Base-by-base conservation (phyloP, 441 rosid species). In the Theobroma grandiflorum region DNA sequence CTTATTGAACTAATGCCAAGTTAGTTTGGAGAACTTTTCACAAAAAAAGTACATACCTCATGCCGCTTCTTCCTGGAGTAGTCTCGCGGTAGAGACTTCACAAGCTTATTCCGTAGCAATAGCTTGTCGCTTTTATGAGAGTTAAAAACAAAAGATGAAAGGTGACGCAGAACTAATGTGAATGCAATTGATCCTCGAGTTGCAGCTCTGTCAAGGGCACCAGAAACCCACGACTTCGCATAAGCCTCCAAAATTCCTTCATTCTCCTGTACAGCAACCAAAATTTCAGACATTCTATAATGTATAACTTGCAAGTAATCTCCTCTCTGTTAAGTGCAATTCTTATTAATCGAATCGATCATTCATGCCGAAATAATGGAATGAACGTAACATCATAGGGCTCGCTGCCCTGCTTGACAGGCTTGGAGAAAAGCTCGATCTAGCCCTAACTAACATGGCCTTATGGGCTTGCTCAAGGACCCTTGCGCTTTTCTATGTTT, bases 151-250 rank as follows among this genome's bases (percentile, higher is more conserved):
- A 91, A 83, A 26, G 87, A 91, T 66, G 96, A 92, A 58, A 92
- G 84, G 64, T 96, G 98, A 82, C 93, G 97, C 80, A 93, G 50
- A 73, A 83, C 91, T 40, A 96, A 82, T 0, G 91, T 78, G 67
- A 76, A 91, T 71, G 97, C 97, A 80, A 91, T 79, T 63, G 98
- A 88, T 84, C 89, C 82, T 80, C 94, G 91, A 22, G 80, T 75
- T 74, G 87, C 87, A 37, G 98, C 95, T 88, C 89, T 89, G 86
- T 96, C 99, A 55, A 96, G 90, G 66, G 94, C 90, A 71, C 95
- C 94, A 57, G 93, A 80, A 61, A 87, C 84, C 99, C 98, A 95
- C 18, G 98, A 88, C 83, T 95, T 96, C 72, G 83, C 85, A 75
- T 94, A 94, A 16, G 93, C 98, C 85, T 94, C 95, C 75, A 94